Evolutionary conservation across 1,284 basidiomycete species (phyloP).

Genomic region (Ceratobasidium sp.): DNA sequence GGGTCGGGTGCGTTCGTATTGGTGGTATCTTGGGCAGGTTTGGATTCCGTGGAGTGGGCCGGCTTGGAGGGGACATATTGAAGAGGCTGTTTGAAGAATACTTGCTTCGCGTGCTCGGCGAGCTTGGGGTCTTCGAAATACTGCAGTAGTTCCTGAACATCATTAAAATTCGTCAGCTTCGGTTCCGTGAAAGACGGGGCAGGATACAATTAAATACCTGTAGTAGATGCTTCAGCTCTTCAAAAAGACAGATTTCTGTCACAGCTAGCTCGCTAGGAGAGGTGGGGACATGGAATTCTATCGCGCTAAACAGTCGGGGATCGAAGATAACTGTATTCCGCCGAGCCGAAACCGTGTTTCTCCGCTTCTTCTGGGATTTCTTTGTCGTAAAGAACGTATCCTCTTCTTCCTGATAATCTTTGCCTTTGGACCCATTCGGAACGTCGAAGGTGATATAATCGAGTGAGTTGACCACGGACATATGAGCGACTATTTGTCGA

Average conservation of each 20-base stretch:
- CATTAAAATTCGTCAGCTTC: neutral
- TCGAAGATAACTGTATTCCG: constrained; percentile 21
- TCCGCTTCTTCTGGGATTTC: constrained; percentile 25
- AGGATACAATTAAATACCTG: neutral
- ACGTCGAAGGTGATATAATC: neutral
- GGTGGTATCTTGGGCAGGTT: neutral
- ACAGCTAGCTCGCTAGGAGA: constrained; percentile 1
- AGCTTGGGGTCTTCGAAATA: constrained; percentile 20
- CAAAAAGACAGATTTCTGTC: neutral
- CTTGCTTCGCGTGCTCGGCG: neutral
- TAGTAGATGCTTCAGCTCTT: constrained; percentile 2
- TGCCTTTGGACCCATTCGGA: neutral
- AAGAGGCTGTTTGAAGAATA: constrained; percentile 12
- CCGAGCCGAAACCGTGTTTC: constrained; percentile 9
- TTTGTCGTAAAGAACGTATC: constrained; percentile 35
- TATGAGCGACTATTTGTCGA: neutral
- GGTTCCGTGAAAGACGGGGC: neutral
- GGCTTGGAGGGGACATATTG: constrained; percentile 6
- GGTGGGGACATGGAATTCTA: constrained; percentile 21
- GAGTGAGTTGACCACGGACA: neutral
- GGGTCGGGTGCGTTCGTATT: constrained; percentile 1
- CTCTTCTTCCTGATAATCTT: constrained; percentile 4
- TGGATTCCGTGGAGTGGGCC: neutral
- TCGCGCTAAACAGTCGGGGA: constrained; percentile 19
- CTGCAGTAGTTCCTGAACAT: constrained; percentile 17